phyloP scores from a whole-genome alignment of 164 flowering plant species.

The Vitis rupestris region DNA sequence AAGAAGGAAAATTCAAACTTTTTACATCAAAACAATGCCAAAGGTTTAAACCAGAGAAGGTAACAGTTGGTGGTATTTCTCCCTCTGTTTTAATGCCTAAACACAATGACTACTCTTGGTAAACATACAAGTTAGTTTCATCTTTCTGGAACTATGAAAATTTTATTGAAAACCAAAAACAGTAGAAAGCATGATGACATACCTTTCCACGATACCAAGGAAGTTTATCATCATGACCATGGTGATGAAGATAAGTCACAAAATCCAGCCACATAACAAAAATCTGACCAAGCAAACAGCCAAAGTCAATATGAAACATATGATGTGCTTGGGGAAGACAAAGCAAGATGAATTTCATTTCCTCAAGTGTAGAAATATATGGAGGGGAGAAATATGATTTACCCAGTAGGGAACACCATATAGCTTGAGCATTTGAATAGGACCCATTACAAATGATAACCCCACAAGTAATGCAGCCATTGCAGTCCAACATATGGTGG shows the following conservation, averaged over 20 bases:
- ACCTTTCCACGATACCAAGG: conserved; percentile 87
- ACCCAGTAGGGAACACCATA: conserved; percentile 88
- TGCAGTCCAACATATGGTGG: conserved; percentile 75
- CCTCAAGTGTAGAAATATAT: neutral
- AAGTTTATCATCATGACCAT: conserved; percentile 67
- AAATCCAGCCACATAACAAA: conserved; percentile 70
- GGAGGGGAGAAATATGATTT: conserved; percentile 5
- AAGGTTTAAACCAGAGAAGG: too few relatives aligned
- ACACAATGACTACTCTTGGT: too few relatives aligned
- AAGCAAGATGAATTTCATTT: neutral
- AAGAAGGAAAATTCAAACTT: too few relatives aligned
- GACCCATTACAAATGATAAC: conserved; percentile 59
- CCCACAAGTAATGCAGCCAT: conserved; percentile 73
- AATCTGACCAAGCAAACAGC: conserved; percentile 23
- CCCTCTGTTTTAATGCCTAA: too few relatives aligned
- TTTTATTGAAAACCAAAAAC: too few relatives aligned
- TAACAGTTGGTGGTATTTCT: too few relatives aligned
- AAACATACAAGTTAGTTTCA: too few relatives aligned
- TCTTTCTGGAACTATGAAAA: too few relatives aligned
- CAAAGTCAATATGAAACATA: neutral
- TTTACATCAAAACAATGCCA: too few relatives aligned
- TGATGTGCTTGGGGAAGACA: neutral
- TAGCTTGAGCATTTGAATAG: conserved; percentile 68
- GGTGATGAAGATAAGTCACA: conserved; percentile 79
- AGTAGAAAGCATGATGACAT: neutral